Percentiles rank a stretch among this genome's conserved stretches.
Conservation (phyloP, 2,329 filamentous ascomycete genomes). For the Neoascochyta sp. region DNA sequence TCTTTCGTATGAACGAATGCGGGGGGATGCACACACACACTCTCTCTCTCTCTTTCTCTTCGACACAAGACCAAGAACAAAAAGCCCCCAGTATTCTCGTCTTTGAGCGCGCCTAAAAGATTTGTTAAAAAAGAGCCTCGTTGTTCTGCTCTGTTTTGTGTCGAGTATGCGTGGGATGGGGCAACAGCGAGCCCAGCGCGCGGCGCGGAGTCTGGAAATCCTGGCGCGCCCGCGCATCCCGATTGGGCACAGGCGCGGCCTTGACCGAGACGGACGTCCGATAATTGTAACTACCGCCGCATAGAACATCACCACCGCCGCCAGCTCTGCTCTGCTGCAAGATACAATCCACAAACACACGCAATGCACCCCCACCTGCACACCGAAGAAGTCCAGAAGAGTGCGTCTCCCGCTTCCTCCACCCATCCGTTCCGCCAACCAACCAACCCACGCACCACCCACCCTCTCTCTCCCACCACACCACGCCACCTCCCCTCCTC, state of each 20-base stretch:
- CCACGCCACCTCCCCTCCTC: conserved; percentile 31
- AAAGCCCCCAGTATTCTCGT: no score
- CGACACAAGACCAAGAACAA: no score
- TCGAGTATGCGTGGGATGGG: no score
- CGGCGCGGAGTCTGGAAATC: no score
- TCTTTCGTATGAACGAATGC: no score
- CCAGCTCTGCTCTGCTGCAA: conserved; percentile 4
- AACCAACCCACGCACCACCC: conserved; percentile 6
- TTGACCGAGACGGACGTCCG: no score
- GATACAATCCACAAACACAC: conserved; percentile 1
- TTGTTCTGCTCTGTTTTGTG: no score
- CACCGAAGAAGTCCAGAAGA: conserved; percentile 77
- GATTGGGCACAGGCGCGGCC: no score
- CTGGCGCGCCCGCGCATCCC: no score
- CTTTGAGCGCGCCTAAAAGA: no score
- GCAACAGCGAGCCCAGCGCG: no score
- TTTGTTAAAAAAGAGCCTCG: no score
- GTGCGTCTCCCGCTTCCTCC: conserved; percentile 49
- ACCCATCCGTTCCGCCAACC: conserved; percentile 26
- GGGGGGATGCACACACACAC: background rate
- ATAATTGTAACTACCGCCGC: conserved; percentile 1
- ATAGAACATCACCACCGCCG: conserved; percentile 1
- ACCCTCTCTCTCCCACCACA: conserved; percentile 1
- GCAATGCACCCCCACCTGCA: conserved; percentile 96
- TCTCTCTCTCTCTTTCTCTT: background rate